phyloP scores from a whole-genome alignment of 1,284 basidiomycete genomes.

The Kwoniella shivajii region DNA sequence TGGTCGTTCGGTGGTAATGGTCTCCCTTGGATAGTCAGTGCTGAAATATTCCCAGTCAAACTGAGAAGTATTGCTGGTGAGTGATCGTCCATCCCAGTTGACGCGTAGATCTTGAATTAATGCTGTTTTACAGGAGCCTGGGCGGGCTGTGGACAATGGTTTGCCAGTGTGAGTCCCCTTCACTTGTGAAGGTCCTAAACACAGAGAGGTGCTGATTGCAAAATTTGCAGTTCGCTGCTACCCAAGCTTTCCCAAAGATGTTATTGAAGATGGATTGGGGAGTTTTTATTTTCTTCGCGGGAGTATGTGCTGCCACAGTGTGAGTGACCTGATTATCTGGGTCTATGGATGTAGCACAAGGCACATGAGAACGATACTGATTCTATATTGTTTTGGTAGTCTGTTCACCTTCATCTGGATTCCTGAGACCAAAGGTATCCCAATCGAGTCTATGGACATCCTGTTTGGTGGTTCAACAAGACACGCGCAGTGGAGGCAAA shows the following conservation, averaged over 20 bases:
- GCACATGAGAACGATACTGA: too few species aligned
- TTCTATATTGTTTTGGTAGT: background rate
- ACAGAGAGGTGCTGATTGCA: slow-evolving; percentile 7
- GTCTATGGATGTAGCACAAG: too few species aligned
- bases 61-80: slow-evolving; percentile 35
- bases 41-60: slow-evolving; percentile 41
- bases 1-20: slow-evolving; percentile 35
- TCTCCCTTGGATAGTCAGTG: slow-evolving; percentile 32
- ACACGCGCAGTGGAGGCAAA: slow-evolving; percentile 31
- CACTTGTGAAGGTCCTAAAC: background rate
- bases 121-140: too few species aligned
- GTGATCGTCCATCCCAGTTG: too few species aligned
- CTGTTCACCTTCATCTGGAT: slow-evolving; percentile 41
- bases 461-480: slow-evolving; percentile 28
- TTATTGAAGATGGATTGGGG: slow-evolving; percentile 36
- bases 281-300: slow-evolving; percentile 44
- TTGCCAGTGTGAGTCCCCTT: slow-evolving; percentile 18
- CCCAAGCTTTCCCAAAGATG: slow-evolving; percentile 40
- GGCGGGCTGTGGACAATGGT: slow-evolving; percentile 35
- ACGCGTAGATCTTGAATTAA: too few species aligned
- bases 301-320: slow-evolving; percentile 28
- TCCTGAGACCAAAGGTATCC: slow-evolving; percentile 42
- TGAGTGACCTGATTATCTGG: slow-evolving; percentile 6
- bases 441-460: slow-evolving; percentile 35
- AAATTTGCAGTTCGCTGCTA: slow-evolving; percentile 33